Percentiles rank a stretch among this genome's conserved stretches.
Evolutionary conservation across 2,329 filamentous ascomycete species (phyloP).

Genomic region (Aureobasidium sp.): DNA sequence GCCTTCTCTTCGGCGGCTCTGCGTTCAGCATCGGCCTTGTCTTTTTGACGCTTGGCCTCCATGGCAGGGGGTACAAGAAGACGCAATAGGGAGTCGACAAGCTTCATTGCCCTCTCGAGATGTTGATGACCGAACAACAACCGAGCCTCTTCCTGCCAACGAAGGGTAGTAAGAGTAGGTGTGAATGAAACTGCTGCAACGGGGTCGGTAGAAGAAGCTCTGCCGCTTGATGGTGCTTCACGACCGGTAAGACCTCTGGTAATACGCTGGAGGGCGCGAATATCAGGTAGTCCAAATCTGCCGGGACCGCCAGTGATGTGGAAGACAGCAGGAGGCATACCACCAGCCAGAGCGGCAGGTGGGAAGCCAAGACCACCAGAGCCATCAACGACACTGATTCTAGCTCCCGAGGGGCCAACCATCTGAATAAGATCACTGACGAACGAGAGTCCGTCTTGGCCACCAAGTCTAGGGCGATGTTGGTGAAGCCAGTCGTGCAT

Average conservation of each 20-base stretch:
- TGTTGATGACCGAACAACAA: conserved; percentile 68
- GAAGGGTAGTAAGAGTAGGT: conserved; percentile 59
- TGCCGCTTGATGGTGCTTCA: neutral
- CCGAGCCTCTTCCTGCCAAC: conserved; percentile 85
- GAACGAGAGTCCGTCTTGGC: conserved; percentile 7
- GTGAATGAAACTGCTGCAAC: conserved; percentile 69
- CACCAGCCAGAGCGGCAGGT: conserved; percentile 1
- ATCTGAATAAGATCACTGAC: conserved; percentile 14
- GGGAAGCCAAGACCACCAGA: conserved; percentile 2
- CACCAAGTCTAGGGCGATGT: neutral
- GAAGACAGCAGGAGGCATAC: conserved; percentile 12
- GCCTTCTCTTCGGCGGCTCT: conserved; percentile 55
- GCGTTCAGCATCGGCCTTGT: conserved; percentile 58
- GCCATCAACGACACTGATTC: conserved; percentile 10
- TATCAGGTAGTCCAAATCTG: neutral
- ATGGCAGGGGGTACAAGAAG: conserved; percentile 76
- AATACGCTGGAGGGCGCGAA: neutral
- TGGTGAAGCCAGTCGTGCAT: conserved; percentile 1
- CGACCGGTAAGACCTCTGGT: neutral
- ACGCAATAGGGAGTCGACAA: conserved; percentile 62
- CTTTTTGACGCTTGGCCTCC: conserved; percentile 65
- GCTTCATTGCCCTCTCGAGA: conserved; percentile 59
- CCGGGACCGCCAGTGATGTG: conserved; percentile 9
- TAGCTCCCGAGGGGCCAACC: conserved; percentile 11
- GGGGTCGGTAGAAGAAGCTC: conserved; percentile 41